Base-by-base conservation (phyloP, 2,329 filamentous ascomycete species). In the Emmonsiellopsis sp. region DNA sequence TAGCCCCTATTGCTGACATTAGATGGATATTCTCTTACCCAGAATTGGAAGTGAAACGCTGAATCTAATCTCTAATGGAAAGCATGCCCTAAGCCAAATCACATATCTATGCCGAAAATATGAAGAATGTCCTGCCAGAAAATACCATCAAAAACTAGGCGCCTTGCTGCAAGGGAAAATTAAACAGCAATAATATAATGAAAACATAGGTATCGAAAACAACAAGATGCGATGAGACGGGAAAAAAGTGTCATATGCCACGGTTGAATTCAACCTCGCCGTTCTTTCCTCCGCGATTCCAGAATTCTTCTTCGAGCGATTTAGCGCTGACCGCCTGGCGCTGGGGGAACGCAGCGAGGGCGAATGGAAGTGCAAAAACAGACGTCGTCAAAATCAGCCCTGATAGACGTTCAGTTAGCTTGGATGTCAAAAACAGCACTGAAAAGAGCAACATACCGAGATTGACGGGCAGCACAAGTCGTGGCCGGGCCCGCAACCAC, bases 181-280 rank as follows among this genome's bases (percentile, higher is more conserved):
- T 27, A 11, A 42, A 32, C 9, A 4, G 31, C 27, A 36, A 17
- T 9, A 6, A 13, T 14, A 42, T 14, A 50, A 43, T 4, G 5
- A 43, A 50, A 50, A 43, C 7, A 50, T 10, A 32, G 36, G 42
- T 6, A 42, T 14, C 4, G 5, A 33, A 31, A 32, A 21, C 31
- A n/a, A 50, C 31, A n/a, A 50, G 13, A 33, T 17, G n/a, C n/a
- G 14, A 44, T 9, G 21, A 44, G 14, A 11, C 14, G 3, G 42
- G 8, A 13, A 42, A 36, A 13, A 11, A 27, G 32, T 11, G 33
- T 50, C 39, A 96, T 63, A 98, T 92, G 10, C 93, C 93, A 64
- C 93, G 82, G 71, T 98, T 97, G 72, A 98, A 97, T 68, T 94
- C 88, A n/a, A 98, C 87, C 75, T 89, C 77, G 0, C 88, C 91